phyloP scores from a whole-genome alignment of 1,284 basidiomycete genomes.

The Porogramme epimiltina region DNA sequence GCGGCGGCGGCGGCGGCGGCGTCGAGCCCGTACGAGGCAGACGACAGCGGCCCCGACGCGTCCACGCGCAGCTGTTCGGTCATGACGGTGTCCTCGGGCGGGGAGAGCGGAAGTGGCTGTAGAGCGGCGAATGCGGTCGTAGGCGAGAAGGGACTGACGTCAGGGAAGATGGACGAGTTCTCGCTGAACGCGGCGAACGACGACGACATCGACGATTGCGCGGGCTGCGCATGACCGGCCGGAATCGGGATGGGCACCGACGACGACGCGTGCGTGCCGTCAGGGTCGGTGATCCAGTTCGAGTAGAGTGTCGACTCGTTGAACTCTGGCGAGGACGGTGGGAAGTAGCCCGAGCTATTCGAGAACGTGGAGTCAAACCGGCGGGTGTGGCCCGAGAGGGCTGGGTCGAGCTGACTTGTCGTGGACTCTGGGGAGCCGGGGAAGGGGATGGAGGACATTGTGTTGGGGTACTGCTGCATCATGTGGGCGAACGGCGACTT shows the following conservation, averaged over 20 bases:
- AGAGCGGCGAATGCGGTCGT: constrained; percentile 53
- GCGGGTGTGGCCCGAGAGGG: constrained; percentile 24
- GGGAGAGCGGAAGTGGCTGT: constrained; percentile 60
- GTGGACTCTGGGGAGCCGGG: constrained; percentile 39
- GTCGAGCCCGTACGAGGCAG: constrained; percentile 48
- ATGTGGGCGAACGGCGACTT: constrained; percentile 30
- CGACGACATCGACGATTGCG: constrained; percentile 30
- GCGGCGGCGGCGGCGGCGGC: neutral
- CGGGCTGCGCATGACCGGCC: constrained; percentile 36
- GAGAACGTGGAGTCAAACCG: constrained; percentile 27
- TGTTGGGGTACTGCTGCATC: constrained; percentile 23
- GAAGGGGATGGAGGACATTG: constrained; percentile 29
- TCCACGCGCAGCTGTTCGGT: constrained; percentile 26
- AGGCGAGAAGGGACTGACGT: constrained; percentile 57
- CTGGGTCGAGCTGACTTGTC: constrained; percentile 28
- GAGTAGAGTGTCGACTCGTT: constrained; percentile 46
- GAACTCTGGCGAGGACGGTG: constrained; percentile 37
- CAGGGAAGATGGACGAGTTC: constrained; percentile 44
- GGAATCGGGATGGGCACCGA: constrained; percentile 64
- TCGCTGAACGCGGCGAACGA: constrained; percentile 33
- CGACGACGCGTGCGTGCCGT: constrained; percentile 45
- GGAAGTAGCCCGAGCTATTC: constrained; percentile 32
- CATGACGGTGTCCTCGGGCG: constrained; percentile 39
- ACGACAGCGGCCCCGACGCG: constrained; percentile 53
- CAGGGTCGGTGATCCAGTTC: constrained; percentile 61